Base-by-base conservation (phyloP, 139 green algal species). In the Coelastrella sp. region DNA sequence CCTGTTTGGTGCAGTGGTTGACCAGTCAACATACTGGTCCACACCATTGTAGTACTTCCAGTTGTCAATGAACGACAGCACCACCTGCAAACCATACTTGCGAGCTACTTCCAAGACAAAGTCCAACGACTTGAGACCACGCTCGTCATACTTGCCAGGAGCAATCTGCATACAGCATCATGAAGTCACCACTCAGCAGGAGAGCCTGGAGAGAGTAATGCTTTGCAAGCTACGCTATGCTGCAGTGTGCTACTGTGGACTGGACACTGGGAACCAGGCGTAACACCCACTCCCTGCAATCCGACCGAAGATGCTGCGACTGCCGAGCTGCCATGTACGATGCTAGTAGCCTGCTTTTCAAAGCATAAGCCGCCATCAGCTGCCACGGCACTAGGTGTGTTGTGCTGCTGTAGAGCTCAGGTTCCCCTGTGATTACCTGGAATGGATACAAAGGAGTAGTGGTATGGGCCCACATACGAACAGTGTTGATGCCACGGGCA, bases 381-480 rank as follows among this genome's bases (percentile, higher is more conserved):
- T n/a, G n/a, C n/a, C n/a, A n/a, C n/a, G n/a, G n/a, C n/a, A n/a
- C n/a, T n/a, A n/a, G n/a, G n/a, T n/a, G n/a, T n/a, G n/a, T n/a
- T 30, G 21, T 66, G 57, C 57, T 19, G 6, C 6, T 27, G 17
- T 66, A 11, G 57, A 11, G 57, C 57, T n/a, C 6, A 66, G 57
- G 15, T 30, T 23, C 57, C n/a, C n/a, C 19, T 32, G 57, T 66
- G 25, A 67, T 11, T 59, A 84, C 85, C 87, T 96, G 93, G 63
- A 96, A 89, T 7, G 91, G 91, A 72, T 92, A 89, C 45, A 77
- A 53, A 2, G 75, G n/a, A 51, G 93, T 88, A 6, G 86, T 91
- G 21, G 90, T 94, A 84, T 96, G 94, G 0, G 86, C 94, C 87
- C 90, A 97, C 15, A 87, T 87, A 35, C 94, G 89, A 4, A 96